Base-by-base conservation (phyloP, 2,329 filamentous ascomycete genomes). In the Ophiostoma sp. region DNA sequence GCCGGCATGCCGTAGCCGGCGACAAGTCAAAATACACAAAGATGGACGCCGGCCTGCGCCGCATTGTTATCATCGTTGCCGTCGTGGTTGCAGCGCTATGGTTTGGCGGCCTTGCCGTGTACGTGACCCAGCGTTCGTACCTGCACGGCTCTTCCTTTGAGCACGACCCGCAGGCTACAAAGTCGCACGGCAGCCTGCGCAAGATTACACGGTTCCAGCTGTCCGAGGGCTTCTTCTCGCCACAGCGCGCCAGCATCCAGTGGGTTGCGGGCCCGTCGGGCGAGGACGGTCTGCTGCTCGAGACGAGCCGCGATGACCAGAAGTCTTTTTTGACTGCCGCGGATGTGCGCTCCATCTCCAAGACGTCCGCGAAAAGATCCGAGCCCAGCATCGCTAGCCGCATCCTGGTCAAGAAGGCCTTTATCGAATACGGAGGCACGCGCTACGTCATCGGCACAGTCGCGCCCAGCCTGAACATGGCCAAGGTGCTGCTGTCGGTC, bases 241-340 rank as follows among this genome's bases (percentile, higher is more conserved):
- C 89, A n/a, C 78, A 78, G 49, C 83, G 79, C 62, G 88, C 92
- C 71, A 84, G 82, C 42, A 90, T 95, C 71, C 85, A 85, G 72
- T 96, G 92, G 92, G 89, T 95, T 65, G 83, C 85, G 42, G 90
- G 91, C 0, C 85, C 90, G 0, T 81, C 87, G 64, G 90, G 89
- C 14, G 88, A 92, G 75, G 95, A 99, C 76, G 95, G 95, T 1
- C 77, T 98, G 69, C 78, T 99, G 72, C 84, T 99, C 27, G 90
- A 97, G 77, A 83, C 85, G 74, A 87, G 83, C 66, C 52, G 55
- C 27, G 62, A 64, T 8, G 85, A 82, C 0, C 87, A 83, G 5
- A 87, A 91, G 74, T 88, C 89, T 69, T 98, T 89, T 74, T 80
- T 99, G 67, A 86, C 95, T 1, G 91, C 97, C 0, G 90, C 97